phyloP scores from a whole-genome alignment of 768 basidiomycete species.

The Saitozyma sp. region DNA sequence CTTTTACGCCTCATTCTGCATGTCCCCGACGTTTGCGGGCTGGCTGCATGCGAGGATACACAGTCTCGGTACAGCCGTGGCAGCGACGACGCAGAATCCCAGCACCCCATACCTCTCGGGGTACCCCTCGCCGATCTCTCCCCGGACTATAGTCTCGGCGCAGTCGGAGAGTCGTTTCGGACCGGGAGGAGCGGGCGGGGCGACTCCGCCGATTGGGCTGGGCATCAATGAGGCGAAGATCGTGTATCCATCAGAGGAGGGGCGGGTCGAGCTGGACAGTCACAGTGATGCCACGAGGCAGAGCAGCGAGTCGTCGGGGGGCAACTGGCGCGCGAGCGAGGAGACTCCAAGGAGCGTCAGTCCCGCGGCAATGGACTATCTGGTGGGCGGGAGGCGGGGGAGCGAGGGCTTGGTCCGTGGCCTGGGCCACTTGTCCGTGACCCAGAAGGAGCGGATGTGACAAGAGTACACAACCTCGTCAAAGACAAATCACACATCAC shows the following conservation, averaged over 20 bases:
- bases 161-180: neutral
- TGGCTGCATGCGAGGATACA: constrained; percentile 38
- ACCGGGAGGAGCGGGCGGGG: neutral
- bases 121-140: neutral
- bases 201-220: neutral
- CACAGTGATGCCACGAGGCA: constrained; percentile 9
- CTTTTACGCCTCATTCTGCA: constrained; percentile 51
- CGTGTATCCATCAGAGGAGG: too few relatives aligned
- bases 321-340: constrained; percentile 18
- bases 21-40: constrained; percentile 44
- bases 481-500: too few relatives aligned
- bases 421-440: neutral
- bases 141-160: neutral
- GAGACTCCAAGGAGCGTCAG: constrained; percentile 9
- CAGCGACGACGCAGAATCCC: neutral
- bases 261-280: neutral
- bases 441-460: too few relatives aligned
- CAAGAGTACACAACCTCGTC: too few relatives aligned
- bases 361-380: too few relatives aligned
- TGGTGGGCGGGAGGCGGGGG: constrained; percentile 15
- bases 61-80: constrained; percentile 26
- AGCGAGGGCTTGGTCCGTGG: constrained; percentile 22
- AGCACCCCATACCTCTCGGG: neutral
- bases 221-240: neutral
- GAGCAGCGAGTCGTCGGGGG: constrained; percentile 14